Base-by-base conservation (phyloP, 2,329 filamentous ascomycete genomes). In the Curvularia sp. region DNA sequence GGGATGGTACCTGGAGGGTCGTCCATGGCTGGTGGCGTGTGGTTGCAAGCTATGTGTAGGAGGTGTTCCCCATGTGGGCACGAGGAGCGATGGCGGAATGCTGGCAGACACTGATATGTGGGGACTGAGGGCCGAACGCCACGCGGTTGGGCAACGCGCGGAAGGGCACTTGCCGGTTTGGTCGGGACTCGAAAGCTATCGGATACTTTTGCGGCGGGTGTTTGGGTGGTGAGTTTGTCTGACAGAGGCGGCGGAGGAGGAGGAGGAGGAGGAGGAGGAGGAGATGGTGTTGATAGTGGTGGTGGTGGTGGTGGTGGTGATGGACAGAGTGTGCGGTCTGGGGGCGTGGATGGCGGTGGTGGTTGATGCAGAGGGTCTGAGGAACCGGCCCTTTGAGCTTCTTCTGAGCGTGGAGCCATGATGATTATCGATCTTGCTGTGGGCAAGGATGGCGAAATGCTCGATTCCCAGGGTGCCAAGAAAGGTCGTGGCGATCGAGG, bases 401-500 rank as follows among this genome's bases (percentile, higher is more conserved):
- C 15, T 36, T 46, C 27, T 47, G 13, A n/a, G 32, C 27, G 39
- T 25, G 48, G 41, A 43, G 57, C 63, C 64, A 68, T 67, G 61
- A 46, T 63, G 62, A 49, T 47, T 25, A 59, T 57, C 45, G 50
- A 63, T 64, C 55, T 50, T 54, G 54, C 59, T 45, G 52, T 41
- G 38, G 36, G 42, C 32, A 53, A 42, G 27, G 55, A 25, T 45
- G 53, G 55, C 63, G 61, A 68, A 60, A 57, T 54, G 27, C 49
- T 60, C 56, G 63, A 63, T 66, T 63, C 48, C 55, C 27, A 55
- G 46, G 39, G 46, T 57, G 64, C 66, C 67, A 61, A 70, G 63
- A 51, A 28, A 23, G 10, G 50, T 21, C 51, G 19, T 48, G 48
- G 55, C 27, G 62, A 68, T 68, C 66, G 67, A 60, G 41, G 48